These are phyloP conservation scores for Irpex sp. DNA, from an alignment of 1,284 basidiomycete genomes.

Conservation along the genomic window DNA sequence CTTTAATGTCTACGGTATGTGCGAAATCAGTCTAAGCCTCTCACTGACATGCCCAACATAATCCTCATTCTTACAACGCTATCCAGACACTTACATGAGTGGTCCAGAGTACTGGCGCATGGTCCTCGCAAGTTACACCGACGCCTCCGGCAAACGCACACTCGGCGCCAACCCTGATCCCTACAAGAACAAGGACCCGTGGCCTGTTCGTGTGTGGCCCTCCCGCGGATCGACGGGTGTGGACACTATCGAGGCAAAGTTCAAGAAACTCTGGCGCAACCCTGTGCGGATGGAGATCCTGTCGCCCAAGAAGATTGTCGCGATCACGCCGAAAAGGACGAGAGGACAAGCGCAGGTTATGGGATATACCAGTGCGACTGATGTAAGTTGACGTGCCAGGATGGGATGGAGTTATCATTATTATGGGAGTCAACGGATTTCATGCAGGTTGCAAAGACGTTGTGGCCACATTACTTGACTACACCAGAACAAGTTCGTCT, in stretches of 20 bases:
- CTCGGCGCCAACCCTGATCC: neutral
- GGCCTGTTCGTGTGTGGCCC: neutral
- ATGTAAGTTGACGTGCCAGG: neutral
- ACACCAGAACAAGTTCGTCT: neutral
- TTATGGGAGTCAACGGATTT: neutral
- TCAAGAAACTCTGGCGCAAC: neutral
- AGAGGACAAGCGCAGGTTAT: neutral
- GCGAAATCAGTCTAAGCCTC: neutral
- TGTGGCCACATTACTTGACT: neutral
- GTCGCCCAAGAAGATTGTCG: neutral
- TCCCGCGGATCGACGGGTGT: neutral
- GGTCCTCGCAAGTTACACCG: neutral
- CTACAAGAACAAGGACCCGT: neutral
- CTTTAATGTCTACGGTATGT: neutral
- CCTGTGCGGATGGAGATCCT: neutral
- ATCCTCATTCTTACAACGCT: neutral
- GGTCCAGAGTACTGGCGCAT: neutral
- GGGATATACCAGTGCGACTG: neutral
- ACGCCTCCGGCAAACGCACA: neutral
- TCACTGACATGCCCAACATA: neutral
- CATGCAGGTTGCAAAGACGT: neutral
- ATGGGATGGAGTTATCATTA: neutral
- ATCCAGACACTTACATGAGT: neutral
- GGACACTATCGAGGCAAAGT: neutral
- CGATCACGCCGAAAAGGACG: neutral